A percentile compares a stretch with the other conserved stretches of the same genome.
These are phyloP conservation scores for Podospora pseudopauciseta DNA, from an alignment of 495 filamentous ascomycete species.

Conservation along the genomic window DNA sequence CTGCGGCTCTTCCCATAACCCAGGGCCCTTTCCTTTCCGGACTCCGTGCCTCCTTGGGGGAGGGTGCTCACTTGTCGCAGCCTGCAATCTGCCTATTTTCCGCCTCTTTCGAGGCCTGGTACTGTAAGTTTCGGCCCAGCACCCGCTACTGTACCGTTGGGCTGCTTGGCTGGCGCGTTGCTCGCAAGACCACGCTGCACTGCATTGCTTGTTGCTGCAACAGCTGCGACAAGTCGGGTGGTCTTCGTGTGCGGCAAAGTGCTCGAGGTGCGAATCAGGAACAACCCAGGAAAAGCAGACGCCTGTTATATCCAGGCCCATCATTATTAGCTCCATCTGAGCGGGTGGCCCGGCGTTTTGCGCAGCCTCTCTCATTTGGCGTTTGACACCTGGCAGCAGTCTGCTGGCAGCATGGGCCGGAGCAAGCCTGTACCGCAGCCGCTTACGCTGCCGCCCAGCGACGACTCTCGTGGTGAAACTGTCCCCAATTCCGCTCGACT, in stretches of 20 bases:
- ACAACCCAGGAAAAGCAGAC: conserved; percentile 8
- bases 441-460: conserved; percentile 43
- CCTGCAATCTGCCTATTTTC: conserved; percentile 41
- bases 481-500: conserved; percentile 33
- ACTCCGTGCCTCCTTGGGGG: conserved; percentile 28
- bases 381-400: conserved; percentile 13
- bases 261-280: conserved; percentile 30
- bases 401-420: conserved; percentile 45
- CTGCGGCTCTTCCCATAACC: neutral
- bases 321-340: conserved; percentile 10
- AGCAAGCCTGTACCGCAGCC: conserved; percentile 51
- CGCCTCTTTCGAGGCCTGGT: conserved; percentile 10
- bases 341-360: conserved; percentile 23
- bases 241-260: conserved; percentile 28
- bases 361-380: conserved; percentile 1
- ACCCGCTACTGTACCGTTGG: conserved; percentile 27
- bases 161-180: neutral
- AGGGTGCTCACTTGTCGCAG: conserved; percentile 38
- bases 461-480: conserved; percentile 35
- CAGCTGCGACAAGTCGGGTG: conserved; percentile 6
- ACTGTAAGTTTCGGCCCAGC: conserved; percentile 30
- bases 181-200: neutral
- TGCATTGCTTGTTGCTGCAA: conserved; percentile 4
- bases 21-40: neutral
- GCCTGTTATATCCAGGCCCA: conserved; percentile 31